These are phyloP conservation scores for Didymella keratinophila DNA, from an alignment of 2,329 filamentous ascomycete species.

Conservation along the genomic window DNA sequence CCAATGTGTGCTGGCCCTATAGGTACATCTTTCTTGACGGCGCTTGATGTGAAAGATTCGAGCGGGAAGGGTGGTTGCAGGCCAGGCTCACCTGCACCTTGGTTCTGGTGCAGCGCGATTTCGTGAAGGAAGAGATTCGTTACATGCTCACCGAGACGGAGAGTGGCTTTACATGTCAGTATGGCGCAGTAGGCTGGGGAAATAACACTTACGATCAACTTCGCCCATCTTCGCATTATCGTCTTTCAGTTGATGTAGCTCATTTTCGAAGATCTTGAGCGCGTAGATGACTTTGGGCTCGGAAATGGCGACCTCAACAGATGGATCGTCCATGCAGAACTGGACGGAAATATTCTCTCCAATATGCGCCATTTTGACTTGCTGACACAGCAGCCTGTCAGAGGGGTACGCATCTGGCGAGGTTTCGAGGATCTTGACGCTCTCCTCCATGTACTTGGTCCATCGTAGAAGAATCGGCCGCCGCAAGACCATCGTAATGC, in stretches of 20 bases:
- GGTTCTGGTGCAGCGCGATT: conserved; percentile 58
- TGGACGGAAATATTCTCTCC: conserved; percentile 64
- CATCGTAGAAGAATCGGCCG: conserved; percentile 67
- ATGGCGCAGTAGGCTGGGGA: conserved; percentile 9
- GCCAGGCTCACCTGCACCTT: conserved; percentile 48
- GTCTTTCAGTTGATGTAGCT: conserved; percentile 51
- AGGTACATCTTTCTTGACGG: conserved; percentile 50
- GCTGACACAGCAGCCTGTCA: conserved; percentile 64
- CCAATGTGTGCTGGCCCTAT: conserved; percentile 58
- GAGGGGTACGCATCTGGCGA: conserved; percentile 65
- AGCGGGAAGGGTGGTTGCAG: conserved; percentile 56
- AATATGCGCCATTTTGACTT: conserved; percentile 66
- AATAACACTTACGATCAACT: conserved; percentile 41
- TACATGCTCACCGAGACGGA: conserved; percentile 57
- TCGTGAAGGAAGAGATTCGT: conserved; percentile 60
- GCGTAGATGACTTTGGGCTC: conserved; percentile 64
- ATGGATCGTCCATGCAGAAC: conserved; percentile 65
- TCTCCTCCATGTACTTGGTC: conserved; percentile 70
- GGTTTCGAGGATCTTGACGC: conserved; percentile 63
- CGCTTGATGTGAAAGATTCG: conserved; percentile 50
- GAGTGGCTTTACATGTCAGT: conserved; percentile 38
- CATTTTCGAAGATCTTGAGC: conserved; percentile 63
- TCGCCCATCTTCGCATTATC: conserved; percentile 51
- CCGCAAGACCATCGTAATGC: conserved; percentile 65
- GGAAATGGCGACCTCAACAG: conserved; percentile 60